Conservation (phyloP, 768 basidiomycete species). For the Cystobasidium onofrii region DNA sequence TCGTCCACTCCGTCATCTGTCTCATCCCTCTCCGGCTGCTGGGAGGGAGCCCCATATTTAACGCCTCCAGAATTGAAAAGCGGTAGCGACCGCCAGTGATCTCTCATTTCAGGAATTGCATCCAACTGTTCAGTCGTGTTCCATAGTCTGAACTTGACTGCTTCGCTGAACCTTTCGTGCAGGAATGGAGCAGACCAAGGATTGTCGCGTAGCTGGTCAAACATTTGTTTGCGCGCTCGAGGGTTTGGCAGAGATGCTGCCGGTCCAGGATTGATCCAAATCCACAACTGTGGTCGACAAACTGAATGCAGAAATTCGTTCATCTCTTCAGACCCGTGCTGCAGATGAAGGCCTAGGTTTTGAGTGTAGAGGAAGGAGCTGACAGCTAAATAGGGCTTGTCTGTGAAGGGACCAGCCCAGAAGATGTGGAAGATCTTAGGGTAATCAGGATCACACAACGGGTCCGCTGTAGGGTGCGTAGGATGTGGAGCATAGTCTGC, state of each 20-base stretch:
- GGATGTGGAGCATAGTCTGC: conserved; percentile 44
- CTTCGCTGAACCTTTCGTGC: conserved; percentile 79
- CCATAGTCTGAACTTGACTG: conserved; percentile 94
- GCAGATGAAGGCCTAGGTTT: conserved; percentile 71
- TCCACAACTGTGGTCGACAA: conserved; percentile 88
- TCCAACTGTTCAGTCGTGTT: conserved; percentile 97
- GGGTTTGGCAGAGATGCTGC: conserved; percentile 83
- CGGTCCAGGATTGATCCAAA: conserved; percentile 98
- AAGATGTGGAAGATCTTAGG: conserved; percentile 96
- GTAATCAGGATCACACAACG: conserved; percentile 73
- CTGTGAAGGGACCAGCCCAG: conserved; percentile 97
- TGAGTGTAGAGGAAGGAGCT: conserved; percentile 94
- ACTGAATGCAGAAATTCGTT: conserved; percentile 47
- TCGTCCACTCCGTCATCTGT: conserved; percentile 18
- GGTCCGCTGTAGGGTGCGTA: conserved; percentile 56
- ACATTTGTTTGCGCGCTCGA: conserved; percentile 72
- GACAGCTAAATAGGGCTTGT: conserved; percentile 93
- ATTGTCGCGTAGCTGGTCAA: conserved; percentile 62
- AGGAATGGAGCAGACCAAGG: conserved; percentile 95
- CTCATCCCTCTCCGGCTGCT: conserved; percentile 24
- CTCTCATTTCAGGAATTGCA: conserved; percentile 74
- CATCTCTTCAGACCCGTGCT: conserved; percentile 49
- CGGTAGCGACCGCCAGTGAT: conserved; percentile 74
- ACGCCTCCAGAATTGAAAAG: conserved; percentile 83
- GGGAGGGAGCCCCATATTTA: conserved; percentile 49